phyloP scores from a whole-genome alignment of 768 basidiomycete species.

The Russula vinacea region DNA sequence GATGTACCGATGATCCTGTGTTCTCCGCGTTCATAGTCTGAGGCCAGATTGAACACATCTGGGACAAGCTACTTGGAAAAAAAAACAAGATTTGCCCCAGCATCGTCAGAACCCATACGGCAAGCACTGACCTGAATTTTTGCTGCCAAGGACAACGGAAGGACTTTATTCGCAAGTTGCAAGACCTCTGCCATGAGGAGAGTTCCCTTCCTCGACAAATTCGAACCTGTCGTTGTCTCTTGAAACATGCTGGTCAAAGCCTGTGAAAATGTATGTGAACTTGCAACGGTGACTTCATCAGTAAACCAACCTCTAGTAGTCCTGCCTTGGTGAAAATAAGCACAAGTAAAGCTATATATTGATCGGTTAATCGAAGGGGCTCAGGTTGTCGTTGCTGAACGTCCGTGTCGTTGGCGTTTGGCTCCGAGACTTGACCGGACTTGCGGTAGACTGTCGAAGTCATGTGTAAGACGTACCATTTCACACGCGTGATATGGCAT shows the following conservation, averaged over 20 bases:
- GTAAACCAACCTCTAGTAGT: conserved; percentile 70
- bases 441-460: conserved; percentile 53
- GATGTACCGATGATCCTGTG: conserved; percentile 81
- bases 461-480: neutral
- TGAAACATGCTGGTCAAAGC: conserved; percentile 83
- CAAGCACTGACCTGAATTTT: conserved; percentile 64
- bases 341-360: conserved; percentile 84
- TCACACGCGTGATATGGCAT: conserved; percentile 31
- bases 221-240: conserved; percentile 68
- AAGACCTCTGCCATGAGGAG: conserved; percentile 88
- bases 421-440: conserved; percentile 25
- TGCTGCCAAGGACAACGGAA: conserved; percentile 80
- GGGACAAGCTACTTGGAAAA: conserved; percentile 74
- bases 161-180: conserved; percentile 79
- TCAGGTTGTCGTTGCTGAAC: conserved; percentile 45
- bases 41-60: conserved; percentile 78
- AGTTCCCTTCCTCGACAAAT: conserved; percentile 84
- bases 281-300: conserved; percentile 2
- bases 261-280: conserved; percentile 40
- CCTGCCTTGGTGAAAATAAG: conserved; percentile 85
- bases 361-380: conserved; percentile 81
- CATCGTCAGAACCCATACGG: neutral
- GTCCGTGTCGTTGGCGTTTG: conserved; percentile 30
- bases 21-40: conserved; percentile 71
- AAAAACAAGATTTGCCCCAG: conserved; percentile 2